Percentiles rank a stretch among this genome's conserved stretches.
Evolutionary conservation across 768 basidiomycete genomes (phyloP).

Genomic region (Rhodotorula paludigena): DNA sequence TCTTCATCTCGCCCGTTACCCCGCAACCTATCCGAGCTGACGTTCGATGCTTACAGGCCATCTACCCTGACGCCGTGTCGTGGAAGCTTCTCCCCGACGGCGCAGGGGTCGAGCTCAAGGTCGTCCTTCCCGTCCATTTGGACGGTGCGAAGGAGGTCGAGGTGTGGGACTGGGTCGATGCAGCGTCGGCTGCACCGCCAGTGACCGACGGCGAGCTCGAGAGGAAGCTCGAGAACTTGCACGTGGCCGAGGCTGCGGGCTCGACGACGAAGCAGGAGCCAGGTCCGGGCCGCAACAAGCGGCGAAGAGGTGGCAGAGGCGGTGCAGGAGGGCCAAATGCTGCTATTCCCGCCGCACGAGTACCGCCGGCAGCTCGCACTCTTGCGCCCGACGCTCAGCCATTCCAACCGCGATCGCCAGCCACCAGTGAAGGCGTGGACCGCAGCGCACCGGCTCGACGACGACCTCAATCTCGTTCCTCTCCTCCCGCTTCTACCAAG

Average conservation of each 20-base stretch:
- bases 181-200: too few relatives aligned
- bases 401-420: too few relatives aligned
- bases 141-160: constrained; percentile 2
- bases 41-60: background rate
- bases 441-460: background rate
- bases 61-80: constrained; percentile 10
- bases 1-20: background rate
- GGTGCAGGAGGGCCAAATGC: too few relatives aligned
- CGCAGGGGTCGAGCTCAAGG: background rate
- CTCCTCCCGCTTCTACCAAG: background rate
- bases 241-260: background rate
- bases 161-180: background rate
- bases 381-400: too few relatives aligned
- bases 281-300: background rate
- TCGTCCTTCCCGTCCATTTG: constrained; percentile 6
- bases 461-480: background rate
- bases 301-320: background rate
- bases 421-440: background rate
- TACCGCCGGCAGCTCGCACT: too few relatives aligned
- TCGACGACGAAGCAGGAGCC: background rate
- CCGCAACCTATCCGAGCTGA: background rate
- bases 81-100: background rate
- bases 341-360: too few relatives aligned
- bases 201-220: too few relatives aligned
- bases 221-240: background rate